Conservation (phyloP, 257 asterid species). For the Apocynum venetum region DNA sequence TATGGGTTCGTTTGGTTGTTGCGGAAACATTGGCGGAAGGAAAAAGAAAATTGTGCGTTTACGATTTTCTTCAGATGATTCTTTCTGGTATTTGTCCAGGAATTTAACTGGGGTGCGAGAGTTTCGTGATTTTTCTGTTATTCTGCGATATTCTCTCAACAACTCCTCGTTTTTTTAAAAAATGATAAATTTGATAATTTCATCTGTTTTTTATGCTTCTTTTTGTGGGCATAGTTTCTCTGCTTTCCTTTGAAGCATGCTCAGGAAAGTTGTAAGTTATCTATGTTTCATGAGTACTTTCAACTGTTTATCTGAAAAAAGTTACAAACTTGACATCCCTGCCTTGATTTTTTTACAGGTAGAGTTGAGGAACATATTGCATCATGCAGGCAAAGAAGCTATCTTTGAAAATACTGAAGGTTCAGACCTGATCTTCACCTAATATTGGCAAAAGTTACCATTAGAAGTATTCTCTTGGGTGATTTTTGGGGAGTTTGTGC, state of each 20-base stretch:
- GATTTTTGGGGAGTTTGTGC: neutral
- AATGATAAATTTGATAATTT: neutral
- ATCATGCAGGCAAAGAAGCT: neutral
- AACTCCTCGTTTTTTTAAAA: neutral
- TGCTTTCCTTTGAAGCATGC: conserved; percentile 14
- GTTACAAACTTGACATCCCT: conserved; percentile 7
- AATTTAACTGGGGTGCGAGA: neutral
- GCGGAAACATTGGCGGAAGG: conserved; percentile 2
- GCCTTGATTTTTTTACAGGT: conserved; percentile 9
- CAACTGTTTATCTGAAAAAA: neutral
- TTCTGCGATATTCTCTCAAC: neutral
- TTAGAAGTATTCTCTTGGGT: neutral
- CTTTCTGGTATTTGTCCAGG: neutral
- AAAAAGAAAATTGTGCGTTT: neutral
- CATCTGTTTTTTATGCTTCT: neutral
- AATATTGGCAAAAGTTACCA: neutral
- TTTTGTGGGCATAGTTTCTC: conserved; percentile 6
- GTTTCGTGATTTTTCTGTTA: neutral
- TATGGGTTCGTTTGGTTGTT: conserved; percentile 8
- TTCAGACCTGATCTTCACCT: conserved; percentile 5
- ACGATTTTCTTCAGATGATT: neutral
- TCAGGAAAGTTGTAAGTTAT: neutral
- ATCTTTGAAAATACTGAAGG: neutral
- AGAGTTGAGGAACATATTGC: neutral
- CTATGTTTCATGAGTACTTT: conserved; percentile 1